A percentile compares a stretch with the other conserved stretches of the same genome.
Conservation (phyloP, 106 monocot genomes). For the Dendrobium chrysotoxum region DNA sequence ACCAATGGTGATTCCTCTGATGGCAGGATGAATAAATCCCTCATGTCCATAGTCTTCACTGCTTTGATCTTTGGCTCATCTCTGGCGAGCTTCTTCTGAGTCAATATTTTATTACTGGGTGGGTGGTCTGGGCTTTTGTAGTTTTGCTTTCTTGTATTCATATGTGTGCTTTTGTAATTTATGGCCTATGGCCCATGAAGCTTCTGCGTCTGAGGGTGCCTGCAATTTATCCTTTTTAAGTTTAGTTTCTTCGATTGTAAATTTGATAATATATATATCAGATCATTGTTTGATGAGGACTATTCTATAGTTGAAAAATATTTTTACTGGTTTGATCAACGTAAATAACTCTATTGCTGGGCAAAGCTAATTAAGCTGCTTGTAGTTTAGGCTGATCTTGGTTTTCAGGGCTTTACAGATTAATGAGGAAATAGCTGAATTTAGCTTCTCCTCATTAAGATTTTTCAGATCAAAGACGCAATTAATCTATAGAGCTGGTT, state of each 20-base stretch:
- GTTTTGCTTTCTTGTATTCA: background rate
- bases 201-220: background rate
- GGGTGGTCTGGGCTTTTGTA: background rate
- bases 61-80: background rate
- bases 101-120: background rate
- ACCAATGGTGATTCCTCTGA: background rate
- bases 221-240: background rate
- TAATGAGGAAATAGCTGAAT: no score
- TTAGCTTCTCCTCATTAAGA: no score
- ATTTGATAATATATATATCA: background rate
- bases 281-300: background rate
- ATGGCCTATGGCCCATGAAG: background rate
- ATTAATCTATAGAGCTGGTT: no score
- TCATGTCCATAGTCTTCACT: background rate
- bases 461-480: no score
- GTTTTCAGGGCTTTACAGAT: no score
- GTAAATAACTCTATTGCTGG: no score
- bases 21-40: background rate
- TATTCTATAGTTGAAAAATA: background rate
- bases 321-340: background rate
- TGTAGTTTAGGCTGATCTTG: no score
- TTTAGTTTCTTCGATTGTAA: background rate
- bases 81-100: background rate
- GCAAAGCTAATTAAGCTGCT: no score
- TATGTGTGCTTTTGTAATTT: background rate